Base-by-base conservation (phyloP, 371 early-diverging fungal genomes). In the Syncephalastrum racemosum region DNA sequence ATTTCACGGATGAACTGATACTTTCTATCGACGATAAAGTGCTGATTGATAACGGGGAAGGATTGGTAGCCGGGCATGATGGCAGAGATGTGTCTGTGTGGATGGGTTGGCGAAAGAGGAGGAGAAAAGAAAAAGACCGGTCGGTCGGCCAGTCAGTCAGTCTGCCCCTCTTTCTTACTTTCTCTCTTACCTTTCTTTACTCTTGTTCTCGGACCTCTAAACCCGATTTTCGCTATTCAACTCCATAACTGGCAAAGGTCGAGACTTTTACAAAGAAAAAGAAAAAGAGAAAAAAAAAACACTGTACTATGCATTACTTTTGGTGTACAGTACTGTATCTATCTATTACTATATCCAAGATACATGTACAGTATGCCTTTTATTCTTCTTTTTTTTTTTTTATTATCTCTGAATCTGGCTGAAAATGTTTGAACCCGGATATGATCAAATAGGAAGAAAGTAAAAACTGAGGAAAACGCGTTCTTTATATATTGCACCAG, bases 1-100 rank as follows among this genome's bases (percentile, higher is more conserved):
- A 96, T 82, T 66, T 94, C 91, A 46, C 93, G 82, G 56, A 91
- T 79, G 63, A 95, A 83, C 61, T 84, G 82, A 69, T 91, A 96
- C 60, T 86, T 86, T 64, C 66, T 75, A 65, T 87, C 87, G 43
- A 89, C 84, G 60, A 85, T 79, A 70, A 87, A 87, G 58, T 83
- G 83, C 58, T 87, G 83, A 43, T 85, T 84, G 25, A 86, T 68
- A n/a, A 84, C 87, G 25, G 85, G 82, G 59, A 86, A 86, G 22
- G 87, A 76, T 51, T 85, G 82, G 50, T 77, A 77, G 18, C 64
- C 66, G 51, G 73, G 55, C 77, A 77, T 77, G 16, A 49, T 60
- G 46, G 55, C 48, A 56, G 22, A 50, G 50, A 49, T 23, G 18
- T 24, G 50, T 27, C 18, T 19, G 36, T 7, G 50, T 18, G 36